Evolutionary conservation across 2,329 filamentous ascomycete genomes (phyloP).

Genomic region (Aureobasidium sp.): DNA sequence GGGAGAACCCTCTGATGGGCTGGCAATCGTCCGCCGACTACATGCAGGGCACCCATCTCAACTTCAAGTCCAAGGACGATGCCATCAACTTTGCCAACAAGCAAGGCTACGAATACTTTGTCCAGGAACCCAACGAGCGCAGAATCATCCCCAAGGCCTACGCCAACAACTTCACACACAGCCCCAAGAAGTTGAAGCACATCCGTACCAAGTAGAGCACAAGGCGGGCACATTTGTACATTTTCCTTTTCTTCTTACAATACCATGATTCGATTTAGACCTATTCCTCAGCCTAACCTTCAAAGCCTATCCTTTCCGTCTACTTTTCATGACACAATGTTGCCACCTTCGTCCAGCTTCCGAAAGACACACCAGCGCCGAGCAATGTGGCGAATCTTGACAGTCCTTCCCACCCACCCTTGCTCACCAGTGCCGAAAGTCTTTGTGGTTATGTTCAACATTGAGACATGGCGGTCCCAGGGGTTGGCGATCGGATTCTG

Average conservation of each 20-base stretch:
- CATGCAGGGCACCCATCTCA: constrained; percentile 89
- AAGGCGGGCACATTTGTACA: constrained; percentile 12
- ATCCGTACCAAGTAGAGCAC: constrained; percentile 63
- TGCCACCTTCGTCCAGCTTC: constrained; percentile 2
- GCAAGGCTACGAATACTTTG: constrained; percentile 98
- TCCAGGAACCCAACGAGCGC: constrained; percentile 90
- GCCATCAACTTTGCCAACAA: constrained; percentile 94
- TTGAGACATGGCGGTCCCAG: constrained; percentile 42
- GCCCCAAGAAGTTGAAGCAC: constrained; percentile 75
- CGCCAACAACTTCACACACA: constrained; percentile 91
- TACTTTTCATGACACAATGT: background rate
- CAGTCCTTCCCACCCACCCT: constrained; percentile 44
- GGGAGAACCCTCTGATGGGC: constrained; percentile 97
- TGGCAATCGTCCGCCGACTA: constrained; percentile 95
- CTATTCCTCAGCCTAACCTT: background rate
- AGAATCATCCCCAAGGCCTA: constrained; percentile 87
- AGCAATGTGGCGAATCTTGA: constrained; percentile 37
- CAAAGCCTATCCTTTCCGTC: background rate
- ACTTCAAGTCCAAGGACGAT: constrained; percentile 89
- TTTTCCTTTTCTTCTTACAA: constrained; percentile 8
- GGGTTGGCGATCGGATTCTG: constrained; percentile 19
- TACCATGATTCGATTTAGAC: constrained; percentile 15
- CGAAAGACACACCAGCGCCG: constrained; percentile 39
- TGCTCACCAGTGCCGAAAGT: constrained; percentile 33
- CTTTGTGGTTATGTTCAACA: constrained; percentile 42